Base-by-base conservation (phyloP, 2,329 filamentous ascomycete genomes). In the Aspergillus fijiensis region DNA sequence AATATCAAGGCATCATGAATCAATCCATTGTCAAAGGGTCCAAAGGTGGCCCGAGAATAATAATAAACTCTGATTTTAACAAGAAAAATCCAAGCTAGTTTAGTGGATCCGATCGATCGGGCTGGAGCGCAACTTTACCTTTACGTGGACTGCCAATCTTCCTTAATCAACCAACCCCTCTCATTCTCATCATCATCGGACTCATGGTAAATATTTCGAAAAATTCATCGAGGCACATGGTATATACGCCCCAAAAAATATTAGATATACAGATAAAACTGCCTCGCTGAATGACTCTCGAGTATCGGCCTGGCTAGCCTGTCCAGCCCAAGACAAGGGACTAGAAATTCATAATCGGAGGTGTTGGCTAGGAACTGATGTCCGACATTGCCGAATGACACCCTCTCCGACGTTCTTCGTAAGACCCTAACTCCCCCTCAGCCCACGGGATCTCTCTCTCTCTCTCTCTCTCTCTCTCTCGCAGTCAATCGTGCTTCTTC, bases 71-170 rank as follows among this genome's bases (percentile, higher is more conserved):
- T 58, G 49, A 58, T 50, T 52, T 7, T 19, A 42, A 14, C 45
- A 48, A 25, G 23, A 53, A 57, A 61, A 63, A 58, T 60, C 27
- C 51, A 58, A 58, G 57, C 64, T 67, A 64, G 62, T 64, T 60
- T 63, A 63, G 65, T 67, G 64, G 64, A 66, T 60, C 64, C 64
- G 62, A 67, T 67, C 65, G 62, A 57, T 61, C 59, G 62, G 63
- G 62, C 62, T 68, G 56, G 52, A 58, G 62, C 63, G 51, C 55
- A 65, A 56, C 54, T 62, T 62, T 62, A 63, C 53, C 53, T 55
- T 60, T 56, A 52, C 10, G 33, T 35, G 33, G 11, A 16, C 58
- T 21, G 33, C 33, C 50, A 59, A 49, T 54, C 55, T 39, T 56
- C 53, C 45, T 55, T 39, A 49, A 35, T 48, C 39, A 45, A 45